Base-by-base conservation (phyloP, 2,329 filamentous ascomycete species). In the Pseudocercospora musae region DNA sequence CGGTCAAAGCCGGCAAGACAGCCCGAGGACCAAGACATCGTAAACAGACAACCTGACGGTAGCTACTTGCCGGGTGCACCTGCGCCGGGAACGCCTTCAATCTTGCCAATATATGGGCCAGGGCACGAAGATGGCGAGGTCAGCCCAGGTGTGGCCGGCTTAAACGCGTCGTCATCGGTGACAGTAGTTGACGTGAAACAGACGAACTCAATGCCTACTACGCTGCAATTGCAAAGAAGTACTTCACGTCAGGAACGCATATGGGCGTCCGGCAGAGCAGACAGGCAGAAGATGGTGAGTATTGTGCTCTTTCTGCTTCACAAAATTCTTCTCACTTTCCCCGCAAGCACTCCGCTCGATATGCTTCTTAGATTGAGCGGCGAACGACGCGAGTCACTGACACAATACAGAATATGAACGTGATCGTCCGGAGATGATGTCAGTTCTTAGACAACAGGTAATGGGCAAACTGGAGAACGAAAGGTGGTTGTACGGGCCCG, bases 31-130 rank as follows among this genome's bases (percentile, higher is more conserved):
- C 44, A 57, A 53, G 70, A 72, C 4, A 67, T 73, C 25, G 71
- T 73, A 29, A 71, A 70, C 48, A 50, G 71, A 61, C 69, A 68
- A 53, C 46, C 68, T 13, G 67, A 71, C 55, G 71, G 71, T 4
- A 67, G 59, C 9, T 71, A 67, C 49, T 58, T 73, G 44, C 62
- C 71, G 11, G 69, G 60, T 21, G 63, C 60, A 7, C 37, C 58
- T n/a, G 49, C 58, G 33, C 37, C 59, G 25, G 60, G 60, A 3
- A 49, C 44, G 15, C 40, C 57, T 49, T 57, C 58, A 18, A 40
- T 58, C 21, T 27, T 53, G 33, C 31, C 58, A 8, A 63, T 65
- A 42, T 65, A 64, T 48, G 57, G 44, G 25, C 13, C n/a, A 31
- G 54, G 44, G 50, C 57, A 60, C 49, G 50, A 64, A 11, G 59